Base-by-base conservation (phyloP, 2,329 filamentous ascomycete species). In the Botrytis tulipae region DNA sequence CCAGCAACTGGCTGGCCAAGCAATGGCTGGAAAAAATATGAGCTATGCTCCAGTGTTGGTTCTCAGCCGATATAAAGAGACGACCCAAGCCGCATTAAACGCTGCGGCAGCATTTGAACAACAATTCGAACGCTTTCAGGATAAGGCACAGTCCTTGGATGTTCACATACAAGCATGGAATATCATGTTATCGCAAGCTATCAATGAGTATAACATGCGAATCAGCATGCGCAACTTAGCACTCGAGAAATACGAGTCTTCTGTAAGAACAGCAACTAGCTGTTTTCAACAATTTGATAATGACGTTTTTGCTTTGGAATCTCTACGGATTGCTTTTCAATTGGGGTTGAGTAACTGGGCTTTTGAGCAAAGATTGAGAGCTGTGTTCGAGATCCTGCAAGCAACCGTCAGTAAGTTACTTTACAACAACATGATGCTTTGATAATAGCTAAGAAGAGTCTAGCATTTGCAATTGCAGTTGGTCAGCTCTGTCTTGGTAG, bases 391-490 rank as follows among this genome's bases (percentile, higher is more conserved):
- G 16, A 54, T 54, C 6, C 65, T 68, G 20, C 16, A 68, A 57
- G 65, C 65, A 54, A 40, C 48, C 25, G 51, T 68, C 16, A 68
- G 65, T 68, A 57, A 54, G 65, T 29, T 18, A 42, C 16, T 29
- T 20, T 40, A 40, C 65, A 32, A 9, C 37, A 68, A 22, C 9
- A 37, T 40, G 10, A 25, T 29, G 9, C 14, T 68, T 57, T 22
- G 9, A 29, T 40, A 5, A n/a, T 29, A 57, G 9, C 25, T 54
- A 68, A 68, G 1, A 6, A 10, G 7, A 35, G 6, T 9, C 18
- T 57, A 68, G 65, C 65, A 32, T 68, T 68, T 68, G 65, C 65
- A 25, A 37, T 68, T 57, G 65, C 65, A 10, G 65, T 68, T 42
- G 65, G 65, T 10, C 65, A 68, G 25, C 48, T 68, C n/a, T 68